Base-by-base conservation (phyloP, 768 basidiomycete species). In the Coprinopsis cinerea region DNA sequence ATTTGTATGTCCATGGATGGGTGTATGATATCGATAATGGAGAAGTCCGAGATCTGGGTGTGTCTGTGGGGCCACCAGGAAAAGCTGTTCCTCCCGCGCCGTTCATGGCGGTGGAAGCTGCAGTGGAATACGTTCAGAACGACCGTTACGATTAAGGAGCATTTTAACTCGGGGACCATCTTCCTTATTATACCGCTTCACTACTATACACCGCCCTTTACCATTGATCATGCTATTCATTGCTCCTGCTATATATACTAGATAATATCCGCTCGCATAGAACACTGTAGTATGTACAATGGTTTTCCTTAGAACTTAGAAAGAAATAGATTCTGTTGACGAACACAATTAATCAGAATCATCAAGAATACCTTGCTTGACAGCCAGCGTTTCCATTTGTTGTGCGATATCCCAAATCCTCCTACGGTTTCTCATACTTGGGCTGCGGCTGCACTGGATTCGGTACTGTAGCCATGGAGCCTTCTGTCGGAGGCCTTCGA, bases 11-110 rank as follows among this genome's bases (percentile, higher is more conserved):
- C 6, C 79, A 83, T 37, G 81, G 81, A 4, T 82, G 76, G 76
- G 73, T 83, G 25, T 81, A 81, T 52, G 74, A 81, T 44, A 67
- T 82, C 48, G 75, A 73, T 55, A 74, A 66, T 32, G 81, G 82
- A 3, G 60, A 66, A 32, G 61, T 83, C 44, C 59, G 60, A 36
- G 76, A 82, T 54, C 62, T 85, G 44, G 61, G 67, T 3, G 51
- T 80, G 42, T 68, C 72, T 23, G 61, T 63, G 41, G 71, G 68
- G 7, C 66, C 68, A n/a, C 64, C 68, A 22, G 70, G 70, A 1
- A 58, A 57, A 22, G 53, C 57, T 18, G 61, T 69, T 27, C 67
- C 66, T 1, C 17, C 49, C 7, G 54, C 25, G 6, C 47, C 47
- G 2, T 48, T 39, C 24, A 9, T n/a, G 18, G 37, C 17, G 7